Conservation (phyloP, 1,284 basidiomycete species). For the Microbotryomycetes sp. region DNA sequence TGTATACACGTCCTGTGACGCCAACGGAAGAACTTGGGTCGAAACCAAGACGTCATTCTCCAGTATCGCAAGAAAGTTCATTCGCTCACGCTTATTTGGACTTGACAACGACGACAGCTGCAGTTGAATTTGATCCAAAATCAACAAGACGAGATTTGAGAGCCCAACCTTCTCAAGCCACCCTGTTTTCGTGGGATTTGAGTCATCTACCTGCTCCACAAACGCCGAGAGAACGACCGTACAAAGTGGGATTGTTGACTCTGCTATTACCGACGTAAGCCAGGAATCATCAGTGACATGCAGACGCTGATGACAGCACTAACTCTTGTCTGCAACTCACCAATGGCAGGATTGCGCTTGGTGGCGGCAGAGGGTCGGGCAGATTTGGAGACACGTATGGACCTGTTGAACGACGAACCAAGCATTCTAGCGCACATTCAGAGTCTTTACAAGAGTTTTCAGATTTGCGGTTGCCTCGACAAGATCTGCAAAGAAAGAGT, state of each 20-base stretch:
- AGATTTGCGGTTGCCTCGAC: background rate
- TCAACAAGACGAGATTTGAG: background rate
- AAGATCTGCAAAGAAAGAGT: background rate
- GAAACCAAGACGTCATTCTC: background rate
- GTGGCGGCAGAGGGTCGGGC: conserved; percentile 10
- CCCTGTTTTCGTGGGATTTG: conserved; percentile 19
- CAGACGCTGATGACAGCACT: too few species aligned
- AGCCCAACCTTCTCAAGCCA: background rate
- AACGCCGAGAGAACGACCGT: conserved; percentile 14
- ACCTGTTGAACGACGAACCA: conserved; percentile 5
- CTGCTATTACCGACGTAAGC: conserved; percentile 11
- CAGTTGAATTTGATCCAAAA: background rate
- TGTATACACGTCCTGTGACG: conserved; percentile 2
- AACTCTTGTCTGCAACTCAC: too few species aligned
- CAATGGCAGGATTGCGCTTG: conserved; percentile 1
- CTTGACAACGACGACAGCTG: background rate
- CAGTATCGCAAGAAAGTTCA: background rate
- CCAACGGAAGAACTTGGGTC: background rate
- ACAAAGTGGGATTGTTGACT: background rate
- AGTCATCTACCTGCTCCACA: conserved; percentile 13
- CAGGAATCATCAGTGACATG: too few species aligned
- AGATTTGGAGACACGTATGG: conserved; percentile 19
- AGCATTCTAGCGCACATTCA: too few species aligned
- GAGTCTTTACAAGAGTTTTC: background rate
- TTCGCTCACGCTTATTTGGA: background rate